Evolutionary conservation across 805 yeast species (phyloP), one percentile per base, ranked within the genome.

Genomic region (Alloascoidea africana): DNA sequence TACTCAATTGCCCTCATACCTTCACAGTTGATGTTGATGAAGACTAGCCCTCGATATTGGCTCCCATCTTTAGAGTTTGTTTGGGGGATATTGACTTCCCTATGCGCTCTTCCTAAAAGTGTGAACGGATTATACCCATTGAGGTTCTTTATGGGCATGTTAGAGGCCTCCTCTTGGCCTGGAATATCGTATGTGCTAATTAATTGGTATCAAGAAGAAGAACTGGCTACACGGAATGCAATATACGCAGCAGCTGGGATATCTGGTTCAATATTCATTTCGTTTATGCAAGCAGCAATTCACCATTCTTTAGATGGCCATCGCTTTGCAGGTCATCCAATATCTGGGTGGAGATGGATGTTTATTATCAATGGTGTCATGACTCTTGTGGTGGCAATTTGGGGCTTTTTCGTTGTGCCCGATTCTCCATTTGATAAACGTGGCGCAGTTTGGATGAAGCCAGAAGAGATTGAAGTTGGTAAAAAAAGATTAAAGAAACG

Each of bases 261-360:
- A n/a, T 8, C n/a, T 23, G 30, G 30, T 23, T 8, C 13, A 8
- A 23, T 23, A 23, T 23, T 23, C n/a, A 8, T n/a, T 23, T 23
- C 30, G n/a, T 67, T 73, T 42, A 56, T 78, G 33, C 78, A 76
- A 45, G 70, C 78, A 14, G 69, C 75, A 6, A 63, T 76, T 18
- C 66, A 58, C 40, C 46, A 60, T 16, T 45, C 54, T 32, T 50
- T 78, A 44, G 55, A 63, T 38, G 82, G 78, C 18, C n/a, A n/a
- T n/a, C n/a, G n/a, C n/a, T n/a, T n/a, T n/a, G n/a, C n/a, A n/a
- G 57, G 50, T 6, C 48, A 52, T 35, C 83, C 83, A 0, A 55
- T 70, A 8, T 63, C 65, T 4, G 74, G 82, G 8, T 79, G 85
- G 85, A 63, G 76, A 59, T 79, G 85, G 85, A 70, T 74, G 50